These are phyloP conservation scores for Somion occarium DNA, from an alignment of 1,284 basidiomycete genomes.

Conservation along the genomic window DNA sequence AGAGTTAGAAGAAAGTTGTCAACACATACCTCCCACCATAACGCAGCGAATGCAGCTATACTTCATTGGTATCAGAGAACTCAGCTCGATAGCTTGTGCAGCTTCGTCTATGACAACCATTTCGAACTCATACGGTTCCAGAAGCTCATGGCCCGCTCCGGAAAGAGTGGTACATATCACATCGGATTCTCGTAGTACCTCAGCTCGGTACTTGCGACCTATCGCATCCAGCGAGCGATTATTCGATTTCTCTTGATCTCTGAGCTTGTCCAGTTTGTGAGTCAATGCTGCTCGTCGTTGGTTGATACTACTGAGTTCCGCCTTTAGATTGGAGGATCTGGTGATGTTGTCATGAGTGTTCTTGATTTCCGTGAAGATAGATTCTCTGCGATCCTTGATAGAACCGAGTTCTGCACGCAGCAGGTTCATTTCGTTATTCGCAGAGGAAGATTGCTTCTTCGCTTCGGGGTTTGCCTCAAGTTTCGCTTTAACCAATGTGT, in stretches of 20 bases:
- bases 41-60: slow-evolving; percentile 85
- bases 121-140: slow-evolving; percentile 87
- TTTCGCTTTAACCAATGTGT: slow-evolving; percentile 79
- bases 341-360: slow-evolving; percentile 47
- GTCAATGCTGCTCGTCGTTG: slow-evolving; percentile 60
- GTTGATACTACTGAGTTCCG: slow-evolving; percentile 69
- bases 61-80: slow-evolving; percentile 94
- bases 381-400: slow-evolving; percentile 55
- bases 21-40: slow-evolving; percentile 81
- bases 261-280: slow-evolving; percentile 70
- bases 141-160: slow-evolving; percentile 86
- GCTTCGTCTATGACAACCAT: slow-evolving; percentile 98
- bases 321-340: slow-evolving; percentile 48
- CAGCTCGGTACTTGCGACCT: slow-evolving; percentile 66
- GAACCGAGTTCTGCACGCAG: slow-evolving; percentile 67
- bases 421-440: slow-evolving; percentile 49
- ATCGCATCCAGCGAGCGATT: slow-evolving; percentile 74
- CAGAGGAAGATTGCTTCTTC: slow-evolving; percentile 38
- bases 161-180: slow-evolving; percentile 94
- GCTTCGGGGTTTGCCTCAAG: slow-evolving; percentile 48
- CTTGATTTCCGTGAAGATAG: slow-evolving; percentile 61
- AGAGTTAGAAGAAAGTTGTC: neutral
- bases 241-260: slow-evolving; percentile 77
- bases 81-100: slow-evolving; percentile 94
- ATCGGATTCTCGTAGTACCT: slow-evolving; percentile 85